Evolutionary conservation across 768 basidiomycete genomes (phyloP).

Genomic region (Rhizopogon vesiculosus): DNA sequence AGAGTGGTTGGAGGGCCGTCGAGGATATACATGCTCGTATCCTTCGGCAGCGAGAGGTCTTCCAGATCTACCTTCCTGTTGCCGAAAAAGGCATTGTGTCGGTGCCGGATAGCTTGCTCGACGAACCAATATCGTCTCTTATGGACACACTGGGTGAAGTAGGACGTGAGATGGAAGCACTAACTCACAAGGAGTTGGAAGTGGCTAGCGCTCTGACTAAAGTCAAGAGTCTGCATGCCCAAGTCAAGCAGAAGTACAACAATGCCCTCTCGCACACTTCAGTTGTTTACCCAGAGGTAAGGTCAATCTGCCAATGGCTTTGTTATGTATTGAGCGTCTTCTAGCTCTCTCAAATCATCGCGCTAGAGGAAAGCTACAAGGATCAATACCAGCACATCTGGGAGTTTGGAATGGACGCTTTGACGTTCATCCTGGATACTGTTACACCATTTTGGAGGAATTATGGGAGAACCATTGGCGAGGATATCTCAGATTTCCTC

Average conservation of each 20-base stretch:
- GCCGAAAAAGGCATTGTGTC: conserved; percentile 2
- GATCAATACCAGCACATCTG: conserved; percentile 79
- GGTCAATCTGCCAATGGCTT: conserved; percentile 6
- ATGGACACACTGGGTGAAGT: conserved; percentile 45
- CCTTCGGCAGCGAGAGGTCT: conserved; percentile 52
- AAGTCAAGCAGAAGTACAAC: conserved; percentile 64
- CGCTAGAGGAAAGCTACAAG: conserved; percentile 72
- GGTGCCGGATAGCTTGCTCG: conserved; percentile 39
- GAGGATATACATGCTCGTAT: conserved; percentile 71
- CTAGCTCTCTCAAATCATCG: conserved; percentile 67
- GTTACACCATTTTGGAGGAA: conserved; percentile 79
- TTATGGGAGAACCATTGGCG: conserved; percentile 77
- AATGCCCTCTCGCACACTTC: conserved; percentile 62
- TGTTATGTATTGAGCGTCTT: background rate
- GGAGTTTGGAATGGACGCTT: conserved; percentile 75
- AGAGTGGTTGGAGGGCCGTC: conserved; percentile 65
- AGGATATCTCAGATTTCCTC: conserved; percentile 75
- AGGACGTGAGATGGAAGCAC: conserved; percentile 39
- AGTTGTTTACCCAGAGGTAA: conserved; percentile 74
- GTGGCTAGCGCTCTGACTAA: conserved; percentile 44
- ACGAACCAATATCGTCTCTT: conserved; percentile 49
- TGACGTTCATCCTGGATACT: conserved; percentile 71
- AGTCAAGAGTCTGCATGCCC: conserved; percentile 51
- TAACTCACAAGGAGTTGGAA: conserved; percentile 42
- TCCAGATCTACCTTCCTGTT: conserved; percentile 40